Evolutionary conservation across 2,329 filamentous ascomycete species (phyloP).

Genomic region (Aspergillus sp.): DNA sequence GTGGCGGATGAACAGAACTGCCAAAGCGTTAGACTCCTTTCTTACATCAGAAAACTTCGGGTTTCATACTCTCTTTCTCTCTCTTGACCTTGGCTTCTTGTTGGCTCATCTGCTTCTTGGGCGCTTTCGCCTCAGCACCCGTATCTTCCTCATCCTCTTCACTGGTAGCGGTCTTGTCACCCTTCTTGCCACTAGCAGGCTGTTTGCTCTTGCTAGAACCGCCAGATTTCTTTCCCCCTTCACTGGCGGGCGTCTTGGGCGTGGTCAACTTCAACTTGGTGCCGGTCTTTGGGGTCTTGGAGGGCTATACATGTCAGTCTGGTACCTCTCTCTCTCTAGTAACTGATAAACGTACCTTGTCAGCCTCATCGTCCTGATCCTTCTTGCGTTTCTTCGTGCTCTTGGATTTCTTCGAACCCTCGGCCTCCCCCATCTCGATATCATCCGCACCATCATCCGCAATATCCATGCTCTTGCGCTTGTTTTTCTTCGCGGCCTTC

Average conservation of each 20-base stretch:
- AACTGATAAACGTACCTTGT: constrained; percentile 45
- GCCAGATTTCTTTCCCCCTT: constrained; percentile 39
- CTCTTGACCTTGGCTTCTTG: constrained; percentile 50
- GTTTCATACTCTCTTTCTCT: constrained; percentile 46
- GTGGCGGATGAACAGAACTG: constrained; percentile 86
- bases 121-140: constrained; percentile 43
- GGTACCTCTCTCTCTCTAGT: background rate
- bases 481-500: constrained; percentile 41
- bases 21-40: constrained; percentile 10
- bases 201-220: constrained; percentile 47
- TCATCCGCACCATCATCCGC: constrained; percentile 47
- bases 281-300: constrained; percentile 57
- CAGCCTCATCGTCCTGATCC: constrained; percentile 56
- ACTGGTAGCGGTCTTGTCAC: constrained; percentile 44
- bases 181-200: constrained; percentile 51
- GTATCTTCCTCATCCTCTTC: constrained; percentile 53
- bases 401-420: constrained; percentile 46
- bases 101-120: constrained; percentile 47
- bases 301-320: constrained; percentile 38
- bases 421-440: constrained; percentile 46
- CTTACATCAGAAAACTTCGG: background rate
- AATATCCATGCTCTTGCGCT: constrained; percentile 44
- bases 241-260: constrained; percentile 50
- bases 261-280: constrained; percentile 46
- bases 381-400: constrained; percentile 75